A percentile compares a stretch with the other conserved stretches of the same genome.
phyloP scores from a whole-genome alignment of 2,329 filamentous ascomycete genomes.

The Zasmidium citrigriseum region DNA sequence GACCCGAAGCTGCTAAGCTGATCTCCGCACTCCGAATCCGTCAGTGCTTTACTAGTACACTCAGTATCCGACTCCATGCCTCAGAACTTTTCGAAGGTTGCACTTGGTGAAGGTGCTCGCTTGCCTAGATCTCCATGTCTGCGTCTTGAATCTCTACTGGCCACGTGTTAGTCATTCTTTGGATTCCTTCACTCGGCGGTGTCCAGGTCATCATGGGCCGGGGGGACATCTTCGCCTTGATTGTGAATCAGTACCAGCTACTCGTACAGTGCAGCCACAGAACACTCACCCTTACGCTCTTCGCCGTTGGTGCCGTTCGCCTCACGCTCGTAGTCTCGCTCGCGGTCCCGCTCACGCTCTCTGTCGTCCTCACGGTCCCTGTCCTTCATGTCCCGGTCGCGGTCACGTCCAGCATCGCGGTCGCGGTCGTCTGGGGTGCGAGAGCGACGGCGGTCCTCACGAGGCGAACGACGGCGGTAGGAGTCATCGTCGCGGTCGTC shows the following conservation, averaged over 20 bases:
- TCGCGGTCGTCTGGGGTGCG: slow-evolving; percentile 64
- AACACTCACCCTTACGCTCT: slow-evolving; percentile 76
- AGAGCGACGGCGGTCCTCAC: slow-evolving; percentile 61
- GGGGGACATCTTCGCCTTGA: slow-evolving; percentile 62
- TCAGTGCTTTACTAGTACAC: slow-evolving; percentile 5
- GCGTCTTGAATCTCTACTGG: background rate
- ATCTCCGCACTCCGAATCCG: background rate
- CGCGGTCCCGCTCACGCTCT: slow-evolving; percentile 61
- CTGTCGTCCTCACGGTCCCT: slow-evolving; percentile 27
- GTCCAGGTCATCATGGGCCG: slow-evolving; percentile 91
- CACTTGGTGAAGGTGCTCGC: background rate
- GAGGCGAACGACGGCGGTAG: slow-evolving; percentile 45
- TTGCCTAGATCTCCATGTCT: background rate
- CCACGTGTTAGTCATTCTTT: background rate
- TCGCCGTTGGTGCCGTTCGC: slow-evolving; percentile 65
- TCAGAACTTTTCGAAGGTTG: background rate
- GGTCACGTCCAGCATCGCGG: slow-evolving; percentile 60
- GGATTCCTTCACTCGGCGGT: slow-evolving; percentile 78
- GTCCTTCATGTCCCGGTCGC: slow-evolving; percentile 28
- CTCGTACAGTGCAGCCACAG: slow-evolving; percentile 6
- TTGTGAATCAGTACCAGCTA: slow-evolving; percentile 28
- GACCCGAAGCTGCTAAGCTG: slow-evolving; percentile 1
- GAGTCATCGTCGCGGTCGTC: slow-evolving; percentile 77
- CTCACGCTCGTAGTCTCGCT: slow-evolving; percentile 30
- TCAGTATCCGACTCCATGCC: slow-evolving; percentile 4